Evolutionary conservation across 164 flowering plant genomes (phyloP).

Genomic region (Pachysandra terminalis): DNA sequence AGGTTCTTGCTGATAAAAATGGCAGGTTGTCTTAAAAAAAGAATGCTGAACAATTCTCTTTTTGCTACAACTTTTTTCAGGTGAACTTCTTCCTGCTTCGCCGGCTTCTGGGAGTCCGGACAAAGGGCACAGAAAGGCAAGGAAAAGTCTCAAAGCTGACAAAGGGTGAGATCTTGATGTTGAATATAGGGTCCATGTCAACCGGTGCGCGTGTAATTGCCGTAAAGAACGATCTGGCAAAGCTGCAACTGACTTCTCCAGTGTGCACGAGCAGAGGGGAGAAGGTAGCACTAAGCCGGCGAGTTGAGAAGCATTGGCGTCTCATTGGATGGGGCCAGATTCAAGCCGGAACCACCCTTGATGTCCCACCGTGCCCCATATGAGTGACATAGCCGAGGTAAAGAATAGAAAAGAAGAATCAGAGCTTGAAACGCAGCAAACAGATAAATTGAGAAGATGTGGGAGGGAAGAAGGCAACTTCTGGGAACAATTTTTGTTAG

Average conservation of each 20-base stretch:
- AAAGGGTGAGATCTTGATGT: conserved; percentile 59
- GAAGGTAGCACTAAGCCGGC: conserved; percentile 62
- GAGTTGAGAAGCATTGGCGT: conserved; percentile 70
- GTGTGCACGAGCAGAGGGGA: conserved; percentile 73
- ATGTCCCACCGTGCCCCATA: conserved; percentile 51
- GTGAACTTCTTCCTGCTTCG: conserved; percentile 67
- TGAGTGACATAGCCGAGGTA: conserved; percentile 13
- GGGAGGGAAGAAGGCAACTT: conserved; percentile 45
- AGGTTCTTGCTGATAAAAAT: not conserved
- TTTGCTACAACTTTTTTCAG: conserved; percentile 14
- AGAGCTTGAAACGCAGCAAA: not conserved
- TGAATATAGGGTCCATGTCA: conserved; percentile 74
- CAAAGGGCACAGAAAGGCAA: conserved; percentile 60
- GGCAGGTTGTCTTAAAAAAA: not conserved
- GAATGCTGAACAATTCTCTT: not conserved
- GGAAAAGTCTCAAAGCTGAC: conserved; percentile 62
- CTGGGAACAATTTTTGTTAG: conserved; percentile 49
- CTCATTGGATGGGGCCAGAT: conserved; percentile 84
- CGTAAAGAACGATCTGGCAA: conserved; percentile 63
- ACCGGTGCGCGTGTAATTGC: conserved; percentile 65
- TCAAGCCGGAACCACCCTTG: conserved; percentile 58
- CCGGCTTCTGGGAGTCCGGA: conserved; percentile 60
- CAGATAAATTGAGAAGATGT: conserved; percentile 24
- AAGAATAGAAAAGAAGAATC: not conserved
- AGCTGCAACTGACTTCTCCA: conserved; percentile 61